Evolutionary conservation across 805 yeast genomes (phyloP), one percentile per base, ranked within the genome.

Genomic region (Candida peoriensis): DNA sequence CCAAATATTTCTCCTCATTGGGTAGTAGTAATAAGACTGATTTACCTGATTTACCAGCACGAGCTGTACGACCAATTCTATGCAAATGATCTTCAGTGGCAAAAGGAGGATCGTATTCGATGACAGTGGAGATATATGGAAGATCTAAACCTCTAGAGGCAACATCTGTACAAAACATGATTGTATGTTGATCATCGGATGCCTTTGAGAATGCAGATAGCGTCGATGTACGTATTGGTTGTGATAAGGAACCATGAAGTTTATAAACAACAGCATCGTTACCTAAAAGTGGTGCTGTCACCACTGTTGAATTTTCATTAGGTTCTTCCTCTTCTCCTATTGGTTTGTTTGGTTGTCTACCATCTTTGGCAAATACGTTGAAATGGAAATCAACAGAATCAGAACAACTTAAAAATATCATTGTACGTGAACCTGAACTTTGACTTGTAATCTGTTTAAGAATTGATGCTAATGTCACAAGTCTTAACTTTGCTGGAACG

Each of bases 321-420:
- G 38, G 33, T 41, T 65, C 43, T 24, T 58, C 66, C 11, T 60
- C 50, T 17, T 56, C 61, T 6, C 49, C 48, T n/a, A 57, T 55
- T 10, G 56, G 57, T 10, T 53, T 33, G 32, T 54, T 55, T 15
- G 64, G 52, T 26, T 58, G 56, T 32, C 60, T 58, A 4, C 86
- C 85, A 29, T 68, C 72, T 37, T 81, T 68, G 2, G 84, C 71
- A 46, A 94, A 77, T 0, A 78, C 81, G 30, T 76, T 72, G 58
- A 78, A 87, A 60, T 93, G 96, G 64, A 84, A 93, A 47, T 93
- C 89, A 16, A 94, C 97, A n/a, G 96, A 83, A 55, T 90, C 97
- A 0, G 97, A 78, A 63, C 98, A 90, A 11, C 96, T 83, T 44
- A 89, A 72, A 57, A 93, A 93, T 0, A 93, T 87, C 55, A 93